Conservation (phyloP, 2,329 filamentous ascomycete species). For the Hymenoscyphus scutula region DNA sequence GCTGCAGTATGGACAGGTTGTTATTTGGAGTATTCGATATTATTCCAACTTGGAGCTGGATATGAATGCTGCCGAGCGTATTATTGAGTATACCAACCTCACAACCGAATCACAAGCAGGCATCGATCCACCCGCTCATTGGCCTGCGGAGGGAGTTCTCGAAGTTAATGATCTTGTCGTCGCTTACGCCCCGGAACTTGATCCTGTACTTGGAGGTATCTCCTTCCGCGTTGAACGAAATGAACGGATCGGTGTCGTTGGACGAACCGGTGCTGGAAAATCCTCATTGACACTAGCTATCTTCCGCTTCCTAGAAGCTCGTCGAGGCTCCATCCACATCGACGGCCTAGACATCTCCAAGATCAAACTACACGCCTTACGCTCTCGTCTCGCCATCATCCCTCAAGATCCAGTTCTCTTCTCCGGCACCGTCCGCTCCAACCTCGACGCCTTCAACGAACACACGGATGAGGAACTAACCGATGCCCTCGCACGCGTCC, state of each 20-base stretch:
- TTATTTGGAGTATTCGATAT: conserved; percentile 64
- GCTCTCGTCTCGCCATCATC: conserved; percentile 76
- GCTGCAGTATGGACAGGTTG: conserved; percentile 62
- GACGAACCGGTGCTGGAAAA: conserved; percentile 90
- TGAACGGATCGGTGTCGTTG: conserved; percentile 73
- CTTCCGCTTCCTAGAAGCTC: conserved; percentile 73
- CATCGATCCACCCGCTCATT: conserved; percentile 61
- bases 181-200: conserved; percentile 67
- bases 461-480: conserved; percentile 66
- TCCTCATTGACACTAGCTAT: conserved; percentile 79
- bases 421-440: conserved; percentile 72
- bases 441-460: conserved; percentile 73
- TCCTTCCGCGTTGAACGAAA: conserved; percentile 65
- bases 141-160: conserved; percentile 72
- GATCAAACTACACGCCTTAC: conserved; percentile 66
- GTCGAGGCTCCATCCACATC: conserved; percentile 63
- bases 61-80: conserved; percentile 75
- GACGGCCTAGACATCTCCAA: conserved; percentile 74
- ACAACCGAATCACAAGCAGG: conserved; percentile 65
- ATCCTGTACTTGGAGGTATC: conserved; percentile 67
- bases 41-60: conserved; percentile 72
- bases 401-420: conserved; percentile 82
- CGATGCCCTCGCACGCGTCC: conserved; percentile 68
- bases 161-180: conserved; percentile 73
- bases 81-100: conserved; percentile 71